Conservation (phyloP, 2,329 filamentous ascomycete genomes). For the Alternaria gaisen region DNA sequence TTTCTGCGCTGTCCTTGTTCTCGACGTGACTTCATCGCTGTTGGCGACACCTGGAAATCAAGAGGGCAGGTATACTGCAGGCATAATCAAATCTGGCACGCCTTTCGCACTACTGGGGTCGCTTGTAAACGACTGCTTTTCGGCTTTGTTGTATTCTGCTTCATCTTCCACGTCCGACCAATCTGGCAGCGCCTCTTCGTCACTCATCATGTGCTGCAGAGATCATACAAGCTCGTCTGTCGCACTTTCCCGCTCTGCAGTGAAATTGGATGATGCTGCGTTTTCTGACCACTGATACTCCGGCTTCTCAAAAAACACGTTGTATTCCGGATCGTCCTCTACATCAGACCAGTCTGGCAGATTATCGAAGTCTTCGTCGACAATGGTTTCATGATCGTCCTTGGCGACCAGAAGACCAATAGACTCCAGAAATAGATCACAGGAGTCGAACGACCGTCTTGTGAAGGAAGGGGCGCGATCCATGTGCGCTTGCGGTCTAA, state of each 20-base stretch:
- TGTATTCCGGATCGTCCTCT: conserved; percentile 7
- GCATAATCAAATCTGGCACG: background rate
- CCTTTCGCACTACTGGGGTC: background rate
- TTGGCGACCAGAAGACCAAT: background rate
- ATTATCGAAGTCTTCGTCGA: background rate
- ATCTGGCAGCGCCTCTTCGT: background rate
- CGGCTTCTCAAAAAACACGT: background rate
- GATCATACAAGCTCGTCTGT: background rate
- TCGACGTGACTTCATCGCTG: background rate
- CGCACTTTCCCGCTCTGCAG: background rate
- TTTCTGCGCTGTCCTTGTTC: background rate
- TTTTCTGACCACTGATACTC: background rate
- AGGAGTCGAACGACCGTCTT: conserved; percentile 5
- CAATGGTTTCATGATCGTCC: background rate
- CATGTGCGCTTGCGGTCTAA: background rate
- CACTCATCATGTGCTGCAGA: background rate
- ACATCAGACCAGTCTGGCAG: conserved; percentile 10
- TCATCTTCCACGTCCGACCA: conserved; percentile 12
- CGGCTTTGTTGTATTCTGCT: background rate
- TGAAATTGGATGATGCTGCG: background rate
- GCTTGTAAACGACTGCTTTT: background rate
- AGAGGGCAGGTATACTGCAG: background rate
- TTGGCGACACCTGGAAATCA: background rate
- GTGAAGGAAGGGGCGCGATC: background rate
- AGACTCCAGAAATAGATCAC: background rate